Percentiles rank a stretch among this genome's conserved stretches.
phyloP scores from a whole-genome alignment of 139 green algal species.

The Chlorella sp. region DNA sequence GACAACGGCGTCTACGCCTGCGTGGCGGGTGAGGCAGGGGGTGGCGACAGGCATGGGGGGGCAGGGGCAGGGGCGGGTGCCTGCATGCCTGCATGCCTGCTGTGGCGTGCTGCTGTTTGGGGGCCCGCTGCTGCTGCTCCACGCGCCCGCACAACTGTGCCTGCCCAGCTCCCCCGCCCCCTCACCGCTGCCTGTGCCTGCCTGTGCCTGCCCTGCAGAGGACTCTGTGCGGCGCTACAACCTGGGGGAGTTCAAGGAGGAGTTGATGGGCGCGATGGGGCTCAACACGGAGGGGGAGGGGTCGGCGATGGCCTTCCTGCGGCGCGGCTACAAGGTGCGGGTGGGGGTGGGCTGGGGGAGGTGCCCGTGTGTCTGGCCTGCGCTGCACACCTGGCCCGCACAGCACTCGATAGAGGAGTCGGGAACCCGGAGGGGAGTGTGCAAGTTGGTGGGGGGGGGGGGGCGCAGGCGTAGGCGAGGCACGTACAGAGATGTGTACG shows the following conservation, averaged over 20 bases:
- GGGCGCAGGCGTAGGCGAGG: too few species aligned
- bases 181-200: neutral
- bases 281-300: constrained; percentile 87
- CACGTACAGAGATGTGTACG: too few species aligned
- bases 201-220: neutral
- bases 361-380: neutral
- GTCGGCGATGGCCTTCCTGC: constrained; percentile 78
- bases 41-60: too few species aligned
- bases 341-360: too few species aligned
- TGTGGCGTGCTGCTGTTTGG: neutral
- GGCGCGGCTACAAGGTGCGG: constrained; percentile 80
- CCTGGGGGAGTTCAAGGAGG: constrained; percentile 83
- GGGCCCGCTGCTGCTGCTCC: neutral
- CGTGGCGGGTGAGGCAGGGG: constrained; percentile 66
- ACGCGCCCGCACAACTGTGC: neutral
- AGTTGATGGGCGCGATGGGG: constrained; percentile 86
- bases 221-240: constrained; percentile 71
- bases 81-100: neutral
- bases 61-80: neutral
- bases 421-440: too few species aligned
- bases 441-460: too few species aligned
- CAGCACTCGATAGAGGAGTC: too few species aligned
- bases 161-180: neutral
- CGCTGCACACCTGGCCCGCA: neutral
- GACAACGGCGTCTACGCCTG: constrained; percentile 86